Percentiles rank a stretch among this genome's conserved stretches.
Evolutionary conservation across 805 yeast genomes (phyloP).

Genomic region (Pichia rugopelliculosa): DNA sequence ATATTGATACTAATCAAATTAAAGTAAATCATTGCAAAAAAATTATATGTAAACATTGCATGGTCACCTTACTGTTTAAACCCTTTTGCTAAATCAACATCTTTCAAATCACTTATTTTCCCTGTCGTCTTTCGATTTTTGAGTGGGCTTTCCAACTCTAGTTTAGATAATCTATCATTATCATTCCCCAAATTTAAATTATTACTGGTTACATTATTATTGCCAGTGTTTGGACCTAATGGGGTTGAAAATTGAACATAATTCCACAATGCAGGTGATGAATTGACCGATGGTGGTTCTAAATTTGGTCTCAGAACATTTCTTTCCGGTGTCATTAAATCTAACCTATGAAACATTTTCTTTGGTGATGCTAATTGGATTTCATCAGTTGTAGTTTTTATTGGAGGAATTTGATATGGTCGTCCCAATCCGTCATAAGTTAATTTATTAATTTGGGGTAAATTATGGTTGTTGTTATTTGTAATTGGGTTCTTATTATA

Average conservation of each 20-base stretch:
- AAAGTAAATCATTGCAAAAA: too few species aligned
- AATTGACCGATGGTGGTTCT: constrained; percentile 35
- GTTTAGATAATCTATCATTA: constrained; percentile 12
- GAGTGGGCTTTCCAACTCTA: constrained; percentile 25
- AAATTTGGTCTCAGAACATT: constrained; percentile 30
- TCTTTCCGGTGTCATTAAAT: constrained; percentile 60
- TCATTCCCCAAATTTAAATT: background rate
- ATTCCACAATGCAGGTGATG: constrained; percentile 92
- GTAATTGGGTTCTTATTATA: background rate
- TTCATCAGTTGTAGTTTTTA: background rate
- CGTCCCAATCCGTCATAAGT: constrained; percentile 2
- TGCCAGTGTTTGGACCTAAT: constrained; percentile 18
- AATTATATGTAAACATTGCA: too few species aligned
- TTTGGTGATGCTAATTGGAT: constrained; percentile 22
- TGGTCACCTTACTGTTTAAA: constrained; percentile 29
- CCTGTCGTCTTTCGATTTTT: constrained; percentile 18
- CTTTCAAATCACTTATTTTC: constrained; percentile 35
- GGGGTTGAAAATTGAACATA: constrained; percentile 64
- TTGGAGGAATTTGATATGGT: background rate
- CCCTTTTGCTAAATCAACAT: constrained; percentile 42
- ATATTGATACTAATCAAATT: too few species aligned
- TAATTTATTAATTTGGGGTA: background rate
- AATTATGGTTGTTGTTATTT: background rate
- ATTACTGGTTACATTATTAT: constrained; percentile 1
- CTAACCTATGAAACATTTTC: constrained; percentile 41